Evolutionary conservation across 768 basidiomycete species (phyloP), one percentile per base, ranked within the genome.

Genomic region (Lepiota venenata): DNA sequence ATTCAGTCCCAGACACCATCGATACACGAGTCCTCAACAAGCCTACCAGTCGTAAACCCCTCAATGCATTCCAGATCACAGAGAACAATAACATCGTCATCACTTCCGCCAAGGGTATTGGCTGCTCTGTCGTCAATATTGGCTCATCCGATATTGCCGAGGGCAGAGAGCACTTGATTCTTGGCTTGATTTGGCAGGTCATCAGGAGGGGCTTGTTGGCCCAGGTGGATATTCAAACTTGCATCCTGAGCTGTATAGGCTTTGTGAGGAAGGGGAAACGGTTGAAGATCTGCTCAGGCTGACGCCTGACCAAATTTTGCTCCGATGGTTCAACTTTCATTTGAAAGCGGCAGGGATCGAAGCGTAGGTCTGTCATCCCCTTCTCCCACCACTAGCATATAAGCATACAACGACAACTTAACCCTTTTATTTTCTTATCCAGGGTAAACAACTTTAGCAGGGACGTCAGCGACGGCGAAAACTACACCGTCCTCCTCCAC

Each of bases 21-120:
- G 96, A 98, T 73, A 90, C 85, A 57, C 96, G 97, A 79, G 97
- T 99, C 6, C 79, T 99, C 61, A 98, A 99, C 78, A 96, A 89
- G 69, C 83, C 94, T 0, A 78, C 79, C 2, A 60, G 80, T 2
- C 81, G 83, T 37, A 96, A 93, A 72, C 83, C 90, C 0, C 79
- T 99, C 44, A 99, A 99, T 66, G 92, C 93, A 0, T 99, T 99
- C 83, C 94, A 99, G 65, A 98, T 98, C 63, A 98, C 97, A 0
- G 97, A 99, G 70, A 98, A 98, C 77, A 98, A 99, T 79, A 99
- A 98, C 71, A 97, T 99, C 65, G 96, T 98, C 65, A 97, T 99
- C 71, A 89, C 92, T 11, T 98, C 97, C 21, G 86, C 96, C 36
- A 98, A 98, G 73, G 95, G 90, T 68, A 98, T 99, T 60, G 96